phyloP scores from a whole-genome alignment of 805 yeast genomes.

The Huiozyma sinensis region DNA sequence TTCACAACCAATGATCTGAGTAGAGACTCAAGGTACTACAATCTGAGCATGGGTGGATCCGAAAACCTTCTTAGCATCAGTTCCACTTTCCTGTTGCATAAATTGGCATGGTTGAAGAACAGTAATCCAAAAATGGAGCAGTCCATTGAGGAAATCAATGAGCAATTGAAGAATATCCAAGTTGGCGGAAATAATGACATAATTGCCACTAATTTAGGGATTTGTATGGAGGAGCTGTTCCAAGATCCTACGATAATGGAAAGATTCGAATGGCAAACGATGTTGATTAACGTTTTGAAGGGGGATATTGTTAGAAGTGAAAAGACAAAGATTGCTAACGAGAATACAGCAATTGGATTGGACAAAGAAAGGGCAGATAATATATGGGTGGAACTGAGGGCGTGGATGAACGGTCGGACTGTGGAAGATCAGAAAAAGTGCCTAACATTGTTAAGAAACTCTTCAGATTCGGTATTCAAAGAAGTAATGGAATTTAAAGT shows the following conservation, averaged over 20 bases:
- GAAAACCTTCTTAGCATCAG: constrained; percentile 15
- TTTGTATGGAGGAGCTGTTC: constrained; percentile 10
- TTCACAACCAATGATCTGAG: neutral
- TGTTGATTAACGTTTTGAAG: constrained; percentile 80
- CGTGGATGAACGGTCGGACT: constrained; percentile 74
- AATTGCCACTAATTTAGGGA: neutral
- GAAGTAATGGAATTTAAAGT: constrained; percentile 58
- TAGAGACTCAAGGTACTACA: constrained; percentile 6
- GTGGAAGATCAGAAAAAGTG: constrained; percentile 69
- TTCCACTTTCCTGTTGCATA: constrained; percentile 17
- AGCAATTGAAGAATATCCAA: neutral
- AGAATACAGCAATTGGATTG: constrained; percentile 21
- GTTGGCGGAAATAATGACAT: neutral
- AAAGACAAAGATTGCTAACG: constrained; percentile 62
- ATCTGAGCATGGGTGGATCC: constrained; percentile 9
- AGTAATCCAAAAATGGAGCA: neutral
- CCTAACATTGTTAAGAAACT: constrained; percentile 53
- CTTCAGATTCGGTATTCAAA: constrained; percentile 63
- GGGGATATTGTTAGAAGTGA: constrained; percentile 93
- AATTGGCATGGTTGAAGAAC: constrained; percentile 25
- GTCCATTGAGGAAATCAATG: neutral
- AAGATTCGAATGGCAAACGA: constrained; percentile 91
- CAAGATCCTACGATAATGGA: constrained; percentile 43
- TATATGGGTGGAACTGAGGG: constrained; percentile 79
- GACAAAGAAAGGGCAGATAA: constrained; percentile 29